Base-by-base conservation (phyloP, 75 land plant genomes). In the Chamaecyparis obtusa region DNA sequence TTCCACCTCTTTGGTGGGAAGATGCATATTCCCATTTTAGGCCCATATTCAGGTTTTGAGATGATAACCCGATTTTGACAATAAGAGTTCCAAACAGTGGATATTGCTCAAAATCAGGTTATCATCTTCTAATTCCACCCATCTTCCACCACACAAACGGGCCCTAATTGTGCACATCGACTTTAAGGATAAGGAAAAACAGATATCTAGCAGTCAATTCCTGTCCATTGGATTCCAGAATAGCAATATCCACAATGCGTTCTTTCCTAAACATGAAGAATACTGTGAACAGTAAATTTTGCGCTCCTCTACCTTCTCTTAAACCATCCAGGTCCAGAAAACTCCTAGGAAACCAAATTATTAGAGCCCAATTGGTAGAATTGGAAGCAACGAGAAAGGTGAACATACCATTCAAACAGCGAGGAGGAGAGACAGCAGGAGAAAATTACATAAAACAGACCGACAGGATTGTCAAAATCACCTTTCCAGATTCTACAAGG, bases 401-500 rank as follows among this genome's bases (percentile, higher is more conserved):
- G 86, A 77, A 69, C 35, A 83, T 92, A n/a, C 89, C 92, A 27
- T 92, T 90, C 72, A 78, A 41, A 37, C 36, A 72, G 15, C 36
- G 37, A 57, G 85, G 75, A 74, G 85, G 89, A 37, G 72, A 67
- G 46, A 30, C n/a, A 17, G 60, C 89, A 44, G 90, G 88, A 11
- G 79, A 84, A 77, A 86, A 90, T 56, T 92, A 90, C 57, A 80
- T 92, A 48, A 88, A 88, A 85, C 89, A 92, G 56, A 81, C 85
- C 19, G 91, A 92, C 85, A 80, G 93, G 27, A 81, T 92, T 27
- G 93, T 92, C 21, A 81, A 84, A 9, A 88, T 92, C 51, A 88
- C 93, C 33, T 90, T 92, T 56, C 93, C 93, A 43, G 93, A 92
- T 84, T 90, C 91, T 8, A 41, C 91, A 17, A 85, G 92, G 82